phyloP scores from a whole-genome alignment of 2,329 filamentous ascomycete genomes.

The Pseudopyricularia cyperi region DNA sequence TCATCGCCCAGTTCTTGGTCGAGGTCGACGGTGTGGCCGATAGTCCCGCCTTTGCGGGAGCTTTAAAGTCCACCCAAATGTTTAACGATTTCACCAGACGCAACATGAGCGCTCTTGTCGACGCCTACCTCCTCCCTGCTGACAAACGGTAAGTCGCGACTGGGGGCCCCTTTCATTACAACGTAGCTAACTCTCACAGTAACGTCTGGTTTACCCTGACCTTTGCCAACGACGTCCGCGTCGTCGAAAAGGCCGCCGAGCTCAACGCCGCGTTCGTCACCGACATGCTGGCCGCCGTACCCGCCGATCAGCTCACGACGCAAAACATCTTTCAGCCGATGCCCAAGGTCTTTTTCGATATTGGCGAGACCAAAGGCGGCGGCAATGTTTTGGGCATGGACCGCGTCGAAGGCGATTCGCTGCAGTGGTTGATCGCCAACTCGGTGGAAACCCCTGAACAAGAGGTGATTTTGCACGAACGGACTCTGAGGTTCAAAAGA shows the following conservation, averaged over 20 bases:
- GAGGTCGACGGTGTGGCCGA: background rate
- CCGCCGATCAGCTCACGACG: slow-evolving; percentile 17
- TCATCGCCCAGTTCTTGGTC: slow-evolving; percentile 1
- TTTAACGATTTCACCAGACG: slow-evolving; percentile 18
- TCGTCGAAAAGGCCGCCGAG: slow-evolving; percentile 19
- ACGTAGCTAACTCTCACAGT: too few relatives aligned
- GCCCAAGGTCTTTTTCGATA: slow-evolving; percentile 15
- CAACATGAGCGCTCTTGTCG: background rate
- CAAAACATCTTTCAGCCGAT: slow-evolving; percentile 22
- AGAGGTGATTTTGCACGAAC: slow-evolving; percentile 11
- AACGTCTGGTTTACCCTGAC: slow-evolving; percentile 12
- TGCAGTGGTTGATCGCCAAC: too few relatives aligned
- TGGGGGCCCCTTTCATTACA: too few relatives aligned
- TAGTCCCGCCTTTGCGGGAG: background rate
- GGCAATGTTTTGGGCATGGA: slow-evolving; percentile 26
- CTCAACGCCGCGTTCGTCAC: slow-evolving; percentile 25
- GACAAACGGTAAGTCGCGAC: background rate
- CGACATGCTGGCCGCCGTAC: slow-evolving; percentile 14
- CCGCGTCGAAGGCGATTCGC: slow-evolving; percentile 15
- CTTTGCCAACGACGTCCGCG: slow-evolving; percentile 16
- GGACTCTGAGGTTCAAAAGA: slow-evolving; percentile 16
- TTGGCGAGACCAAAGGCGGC: slow-evolving; percentile 19
- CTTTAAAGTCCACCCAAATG: slow-evolving; percentile 3
- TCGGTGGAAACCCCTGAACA: too few relatives aligned
- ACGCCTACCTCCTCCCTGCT: background rate